A percentile compares a stretch with the other conserved stretches of the same genome.
Evolutionary conservation across 805 yeast genomes (phyloP).

Genomic region (Cyberlindnera americana): DNA sequence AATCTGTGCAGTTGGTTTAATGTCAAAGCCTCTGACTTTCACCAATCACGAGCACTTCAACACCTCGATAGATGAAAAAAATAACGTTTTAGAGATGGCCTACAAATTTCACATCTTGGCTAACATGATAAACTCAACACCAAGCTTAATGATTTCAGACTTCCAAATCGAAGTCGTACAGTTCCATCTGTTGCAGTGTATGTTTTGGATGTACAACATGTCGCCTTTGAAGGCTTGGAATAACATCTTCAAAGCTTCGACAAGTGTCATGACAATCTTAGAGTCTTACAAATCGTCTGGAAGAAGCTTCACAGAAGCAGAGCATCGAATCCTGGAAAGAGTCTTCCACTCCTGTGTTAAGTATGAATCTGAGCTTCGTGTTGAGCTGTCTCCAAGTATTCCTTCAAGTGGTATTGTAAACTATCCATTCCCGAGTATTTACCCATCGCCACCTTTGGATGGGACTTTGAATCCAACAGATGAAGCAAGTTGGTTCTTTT

Average conservation of each 20-base stretch:
- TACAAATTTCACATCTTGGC: constrained; percentile 15
- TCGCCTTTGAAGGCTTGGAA: constrained; percentile 26
- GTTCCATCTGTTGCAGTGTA: constrained; percentile 16
- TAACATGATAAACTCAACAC: constrained; percentile 9
- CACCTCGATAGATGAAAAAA: constrained; percentile 16
- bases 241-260: constrained; percentile 19
- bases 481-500: constrained; percentile 26
- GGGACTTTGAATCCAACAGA: constrained; percentile 16
- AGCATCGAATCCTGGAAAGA: constrained; percentile 19
- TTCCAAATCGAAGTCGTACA: constrained; percentile 19
- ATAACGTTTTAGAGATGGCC: constrained; percentile 5
- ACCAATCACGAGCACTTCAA: constrained; percentile 11
- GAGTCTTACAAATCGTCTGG: constrained; percentile 21
- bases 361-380: constrained; percentile 26
- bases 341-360: constrained; percentile 25
- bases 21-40: constrained; percentile 21
- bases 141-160: constrained; percentile 14
- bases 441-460: constrained; percentile 24
- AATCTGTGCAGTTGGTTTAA: constrained; percentile 15
- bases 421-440: constrained; percentile 23
- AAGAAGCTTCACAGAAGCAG: constrained; percentile 17
- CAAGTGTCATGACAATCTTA: constrained; percentile 19
- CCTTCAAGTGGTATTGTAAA: constrained; percentile 26
- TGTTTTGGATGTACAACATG: constrained; percentile 25
- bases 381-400: constrained; percentile 25